Evolutionary conservation across 1,284 basidiomycete species (phyloP).

Genomic region (Cutaneotrichosporon spelunceum): DNA sequence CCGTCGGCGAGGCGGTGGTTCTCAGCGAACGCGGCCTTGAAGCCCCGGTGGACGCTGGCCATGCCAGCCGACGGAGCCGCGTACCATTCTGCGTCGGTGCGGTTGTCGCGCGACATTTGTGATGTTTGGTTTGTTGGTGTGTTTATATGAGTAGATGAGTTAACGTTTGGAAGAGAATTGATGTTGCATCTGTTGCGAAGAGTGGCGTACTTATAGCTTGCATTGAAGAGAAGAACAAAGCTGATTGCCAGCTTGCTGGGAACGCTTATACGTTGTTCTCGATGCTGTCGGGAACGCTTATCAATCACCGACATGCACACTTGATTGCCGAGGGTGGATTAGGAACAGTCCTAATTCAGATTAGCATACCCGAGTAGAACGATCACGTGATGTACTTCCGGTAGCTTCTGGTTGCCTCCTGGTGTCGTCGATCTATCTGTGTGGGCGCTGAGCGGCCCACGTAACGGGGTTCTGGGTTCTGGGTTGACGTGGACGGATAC

Average conservation of each 20-base stretch:
- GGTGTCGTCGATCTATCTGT: neutral
- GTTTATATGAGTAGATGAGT: neutral
- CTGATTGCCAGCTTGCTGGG: too few relatives aligned
- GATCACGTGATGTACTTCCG: neutral
- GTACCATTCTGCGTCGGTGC: neutral
- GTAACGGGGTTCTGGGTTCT: too few relatives aligned
- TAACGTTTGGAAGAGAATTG: neutral
- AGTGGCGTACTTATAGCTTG: neutral
- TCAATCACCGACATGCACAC: neutral
- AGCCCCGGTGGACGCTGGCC: neutral
- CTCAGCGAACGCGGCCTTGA: conserved; percentile 8
- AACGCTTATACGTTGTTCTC: too few relatives aligned
- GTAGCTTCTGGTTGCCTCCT: neutral
- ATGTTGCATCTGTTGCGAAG: neutral
- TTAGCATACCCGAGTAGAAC: neutral
- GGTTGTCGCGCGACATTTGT: neutral
- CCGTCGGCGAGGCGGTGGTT: conserved; percentile 16
- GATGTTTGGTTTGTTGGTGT: neutral
- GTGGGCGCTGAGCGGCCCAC: neutral
- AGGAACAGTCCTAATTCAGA: neutral
- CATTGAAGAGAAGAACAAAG: neutral
- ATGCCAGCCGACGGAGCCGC: conserved; percentile 7
- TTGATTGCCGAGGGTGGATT: neutral
- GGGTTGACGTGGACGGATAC: neutral
- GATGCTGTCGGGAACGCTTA: neutral